Evolutionary conservation across 371 early-diverging fungal genomes (phyloP).

Genomic region (Zancudomyces culisetae): DNA sequence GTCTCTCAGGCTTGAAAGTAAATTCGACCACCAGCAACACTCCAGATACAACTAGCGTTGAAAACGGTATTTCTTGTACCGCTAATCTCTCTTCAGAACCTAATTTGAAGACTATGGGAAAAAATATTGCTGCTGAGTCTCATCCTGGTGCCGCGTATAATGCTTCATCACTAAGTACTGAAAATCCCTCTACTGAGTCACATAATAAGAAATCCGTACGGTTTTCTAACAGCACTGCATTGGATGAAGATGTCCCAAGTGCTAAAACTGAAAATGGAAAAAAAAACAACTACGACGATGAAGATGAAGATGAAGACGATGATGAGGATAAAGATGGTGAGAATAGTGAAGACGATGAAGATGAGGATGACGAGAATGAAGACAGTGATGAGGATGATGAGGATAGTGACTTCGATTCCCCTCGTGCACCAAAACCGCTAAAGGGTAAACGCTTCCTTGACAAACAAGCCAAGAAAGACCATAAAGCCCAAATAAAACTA

Average conservation of each 20-base stretch:
- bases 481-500: conserved; percentile 72
- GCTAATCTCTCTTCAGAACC: background rate
- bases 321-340: conserved; percentile 18
- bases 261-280: conserved; percentile 14
- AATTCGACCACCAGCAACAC: conserved; percentile 5
- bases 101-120: background rate
- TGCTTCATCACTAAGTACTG: background rate
- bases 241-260: conserved; percentile 2
- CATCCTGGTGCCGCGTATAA: background rate
- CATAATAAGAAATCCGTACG: background rate
- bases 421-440: conserved; percentile 12
- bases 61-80: background rate
- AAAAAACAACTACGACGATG: conserved; percentile 9
- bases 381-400: conserved; percentile 20
- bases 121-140: background rate
- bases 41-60: conserved; percentile 3
- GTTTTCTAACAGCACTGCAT: background rate
- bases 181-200: background rate
- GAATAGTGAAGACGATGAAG: conserved; percentile 22
- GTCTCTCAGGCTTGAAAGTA: conserved; percentile 21
- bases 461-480: conserved; percentile 67
- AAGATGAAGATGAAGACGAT: conserved; percentile 9
- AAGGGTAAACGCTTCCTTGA: conserved; percentile 62
- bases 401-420: conserved; percentile 17
- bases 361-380: conserved; percentile 25